These are phyloP conservation scores for Chlorella variabilis DNA, from an alignment of 163 green algal species.

Conservation along the genomic window DNA sequence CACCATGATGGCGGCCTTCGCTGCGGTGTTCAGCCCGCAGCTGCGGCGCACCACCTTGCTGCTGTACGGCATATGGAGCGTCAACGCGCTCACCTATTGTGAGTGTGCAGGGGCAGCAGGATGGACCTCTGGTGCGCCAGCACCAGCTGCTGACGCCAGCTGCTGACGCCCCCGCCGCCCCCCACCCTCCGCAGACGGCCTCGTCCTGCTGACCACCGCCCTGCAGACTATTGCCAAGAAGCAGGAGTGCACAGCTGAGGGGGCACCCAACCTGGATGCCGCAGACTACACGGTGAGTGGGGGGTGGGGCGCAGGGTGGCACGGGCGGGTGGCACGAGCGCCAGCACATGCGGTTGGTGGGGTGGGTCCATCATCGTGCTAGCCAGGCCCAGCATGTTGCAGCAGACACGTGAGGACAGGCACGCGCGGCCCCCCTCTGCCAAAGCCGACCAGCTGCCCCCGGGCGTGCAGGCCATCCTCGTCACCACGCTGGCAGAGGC, in stretches of 20 bases:
- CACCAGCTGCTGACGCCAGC: conserved; percentile 51
- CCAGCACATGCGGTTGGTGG: too few relatives aligned
- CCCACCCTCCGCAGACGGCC: conserved; percentile 51
- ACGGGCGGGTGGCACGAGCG: too few relatives aligned
- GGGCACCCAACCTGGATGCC: conserved; percentile 21
- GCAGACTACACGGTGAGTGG: conserved; percentile 37
- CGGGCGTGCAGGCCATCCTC: conserved; percentile 28
- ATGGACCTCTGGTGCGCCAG: conserved; percentile 55
- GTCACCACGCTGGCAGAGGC: conserved; percentile 38
- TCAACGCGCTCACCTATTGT: conserved; percentile 39
- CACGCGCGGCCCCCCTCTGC: too few relatives aligned
- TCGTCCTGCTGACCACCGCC: conserved; percentile 82
- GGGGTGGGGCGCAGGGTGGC: too few relatives aligned
- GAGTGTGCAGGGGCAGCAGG: neutral
- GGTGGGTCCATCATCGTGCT: too few relatives aligned
- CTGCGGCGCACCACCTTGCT: conserved; percentile 64
- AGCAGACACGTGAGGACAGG: too few relatives aligned
- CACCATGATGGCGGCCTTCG: conserved; percentile 19
- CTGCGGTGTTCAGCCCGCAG: conserved; percentile 1
- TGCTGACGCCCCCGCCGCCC: too few relatives aligned
- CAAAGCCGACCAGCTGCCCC: too few relatives aligned
- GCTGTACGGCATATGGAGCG: conserved; percentile 74
- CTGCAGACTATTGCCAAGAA: conserved; percentile 49
- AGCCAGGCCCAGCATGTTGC: too few relatives aligned
- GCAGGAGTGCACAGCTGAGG: conserved; percentile 34